Evolutionary conservation across 75 land plant genomes (phyloP), one percentile per base, ranked within the genome.

Genomic region (Cunninghamia lanceolata): DNA sequence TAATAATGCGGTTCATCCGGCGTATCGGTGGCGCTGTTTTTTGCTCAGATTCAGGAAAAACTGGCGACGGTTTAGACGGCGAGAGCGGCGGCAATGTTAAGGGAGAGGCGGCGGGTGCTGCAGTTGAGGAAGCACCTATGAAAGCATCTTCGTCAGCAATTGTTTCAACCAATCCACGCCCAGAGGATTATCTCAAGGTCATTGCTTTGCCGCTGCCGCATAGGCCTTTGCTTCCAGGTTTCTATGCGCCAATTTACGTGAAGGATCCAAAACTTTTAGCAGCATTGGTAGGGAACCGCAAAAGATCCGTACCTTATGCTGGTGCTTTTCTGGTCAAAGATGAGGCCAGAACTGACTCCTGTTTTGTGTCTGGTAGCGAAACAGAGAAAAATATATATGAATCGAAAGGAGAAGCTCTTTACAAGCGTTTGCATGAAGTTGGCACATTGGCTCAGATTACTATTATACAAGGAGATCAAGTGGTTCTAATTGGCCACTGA

Each of bases 401-500:
- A 0, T 88, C 93, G 59, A 96, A 89, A 81, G 99, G 99, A 77
- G 93, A 93, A 86, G 99, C 94, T 19, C 91, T 97, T 39, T 92
- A 88, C 52, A 93, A 95, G 59, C 91, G 96, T 38, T 93, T 97
- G 46, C 97, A 97, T 93, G 99, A 95, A 89, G 94, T 94, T 90
- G 99, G 99, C 34, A 97, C 99, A 46, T 92, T 97, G 63, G 99
- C 99, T 35, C 99, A 96, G 99, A 95, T 97, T 63, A 85, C 95
- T 45, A 97, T 92, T 82, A 94, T 94, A 6, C 92, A 91, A 85
- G 95, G 95, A 73, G 93, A 94, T 84, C 97, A 97, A 82, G 95
- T 95, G 15, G 85, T 97, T 59, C 97, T 97, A 80, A 92, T 95
- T 87, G 99, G 99, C 85, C 97, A 97, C 88, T 89, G 99, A 34